A percentile compares a stretch with the other conserved stretches of the same genome.
Conservation (phyloP, 805 yeast genomes). For the Metschnikowia continentalis region DNA sequence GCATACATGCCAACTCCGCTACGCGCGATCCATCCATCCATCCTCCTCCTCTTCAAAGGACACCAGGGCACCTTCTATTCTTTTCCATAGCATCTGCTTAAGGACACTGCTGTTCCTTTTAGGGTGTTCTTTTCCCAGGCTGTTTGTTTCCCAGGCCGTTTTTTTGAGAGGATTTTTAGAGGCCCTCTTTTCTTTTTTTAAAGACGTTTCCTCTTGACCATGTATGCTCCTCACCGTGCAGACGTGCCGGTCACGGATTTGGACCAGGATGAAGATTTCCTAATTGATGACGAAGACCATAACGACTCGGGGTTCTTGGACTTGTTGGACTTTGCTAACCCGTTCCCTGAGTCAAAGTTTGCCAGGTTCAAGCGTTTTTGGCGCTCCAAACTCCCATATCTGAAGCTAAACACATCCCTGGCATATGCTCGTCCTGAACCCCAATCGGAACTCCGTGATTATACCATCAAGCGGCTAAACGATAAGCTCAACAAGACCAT, state of each 20-base stretch:
- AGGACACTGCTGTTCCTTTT: too few relatives aligned
- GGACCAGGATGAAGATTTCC: constrained; percentile 40
- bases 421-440: not conserved
- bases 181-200: too few relatives aligned
- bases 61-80: too few relatives aligned
- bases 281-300: constrained; percentile 19
- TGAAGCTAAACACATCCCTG: not conserved
- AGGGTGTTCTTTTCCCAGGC: too few relatives aligned
- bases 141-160: too few relatives aligned
- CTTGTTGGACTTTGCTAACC: constrained; percentile 2
- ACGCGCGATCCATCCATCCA: too few relatives aligned
- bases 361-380: not conserved
- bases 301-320: constrained; percentile 15
- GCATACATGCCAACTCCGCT: too few relatives aligned
- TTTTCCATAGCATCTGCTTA: too few relatives aligned
- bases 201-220: not conserved
- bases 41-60: too few relatives aligned
- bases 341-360: not conserved
- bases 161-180: too few relatives aligned
- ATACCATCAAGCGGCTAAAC: constrained; percentile 23
- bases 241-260: constrained; percentile 57
- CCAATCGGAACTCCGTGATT: constrained; percentile 17
- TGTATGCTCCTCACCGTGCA: constrained; percentile 30
- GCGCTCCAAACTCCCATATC: constrained; percentile 3
- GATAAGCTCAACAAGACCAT: constrained; percentile 19